Evolutionary conservation across 371 early-diverging fungal genomes (phyloP).

Genomic region (Saksenaea oblongispora): DNA sequence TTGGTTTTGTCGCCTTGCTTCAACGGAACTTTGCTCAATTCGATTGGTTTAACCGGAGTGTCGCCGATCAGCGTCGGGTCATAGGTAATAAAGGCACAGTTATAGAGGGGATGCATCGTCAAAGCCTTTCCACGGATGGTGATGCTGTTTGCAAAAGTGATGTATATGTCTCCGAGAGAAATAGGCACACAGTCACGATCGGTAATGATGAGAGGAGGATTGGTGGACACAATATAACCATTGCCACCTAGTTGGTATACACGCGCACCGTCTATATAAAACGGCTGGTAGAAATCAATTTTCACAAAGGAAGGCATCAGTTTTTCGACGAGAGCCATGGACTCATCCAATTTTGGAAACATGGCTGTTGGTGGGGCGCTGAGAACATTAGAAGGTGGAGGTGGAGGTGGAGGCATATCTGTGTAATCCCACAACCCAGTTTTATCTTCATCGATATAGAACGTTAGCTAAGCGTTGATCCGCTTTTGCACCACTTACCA

Average conservation of each 20-base stretch:
- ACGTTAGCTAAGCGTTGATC: no score
- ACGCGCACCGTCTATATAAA: constrained; percentile 70
- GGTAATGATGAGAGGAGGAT: constrained; percentile 70
- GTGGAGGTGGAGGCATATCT: constrained; percentile 67
- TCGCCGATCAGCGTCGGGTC: constrained; percentile 69
- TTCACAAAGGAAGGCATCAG: constrained; percentile 74
- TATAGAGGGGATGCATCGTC: constrained; percentile 81
- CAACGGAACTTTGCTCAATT: constrained; percentile 54
- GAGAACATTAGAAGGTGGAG: constrained; percentile 32
- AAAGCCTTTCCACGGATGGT: constrained; percentile 74
- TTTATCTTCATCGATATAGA: constrained; percentile 29
- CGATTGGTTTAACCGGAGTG: constrained; percentile 70
- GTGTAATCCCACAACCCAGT: constrained; percentile 86
- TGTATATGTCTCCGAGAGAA: constrained; percentile 69
- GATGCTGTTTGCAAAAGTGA: constrained; percentile 82
- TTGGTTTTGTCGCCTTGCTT: constrained; percentile 65
- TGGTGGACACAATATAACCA: constrained; percentile 74
- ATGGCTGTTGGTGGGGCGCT: constrained; percentile 55
- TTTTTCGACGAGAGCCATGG: constrained; percentile 61
- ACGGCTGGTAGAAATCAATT: constrained; percentile 72
- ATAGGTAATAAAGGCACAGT: constrained; percentile 76
- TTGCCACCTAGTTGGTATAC: constrained; percentile 66
- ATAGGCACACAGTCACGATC: constrained; percentile 82
- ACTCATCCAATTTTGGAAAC: constrained; percentile 56
- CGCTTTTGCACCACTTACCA: constrained; percentile 49